Evolutionary conservation across 306 rosid species (phyloP), one percentile per base, ranked within the genome.

Genomic region (Glycine tomentella): DNA sequence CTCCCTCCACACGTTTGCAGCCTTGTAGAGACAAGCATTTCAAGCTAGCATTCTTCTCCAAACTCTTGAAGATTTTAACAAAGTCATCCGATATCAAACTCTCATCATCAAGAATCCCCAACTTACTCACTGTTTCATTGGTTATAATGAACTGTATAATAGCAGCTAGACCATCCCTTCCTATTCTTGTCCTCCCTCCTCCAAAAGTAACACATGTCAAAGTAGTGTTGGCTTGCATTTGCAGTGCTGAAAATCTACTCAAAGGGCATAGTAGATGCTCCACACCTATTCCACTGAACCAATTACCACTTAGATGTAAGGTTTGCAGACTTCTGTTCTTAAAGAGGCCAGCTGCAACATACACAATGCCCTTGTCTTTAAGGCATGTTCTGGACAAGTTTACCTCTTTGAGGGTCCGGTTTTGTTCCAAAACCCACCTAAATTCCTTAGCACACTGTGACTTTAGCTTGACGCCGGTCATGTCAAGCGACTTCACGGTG

Each of bases 201-300:
- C 99, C 98, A 67, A 92, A 89, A 56, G 97, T 90, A 34, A 95
- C 33, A 56, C 86, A 77, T 50, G 86, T 90, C 56, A 95, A 84
- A 58, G 87, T 92, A 71, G 84, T 83, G 85, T 93, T 95, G 83
- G 98, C 98, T 84, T 92, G 99, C 78, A 31, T 80, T 82, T 96
- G 98, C 81, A 93, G 84, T 3, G 97, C 59, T 16, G 98, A 93
- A 79, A 96, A 96, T 59, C 98, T 80, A 89, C 94, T 96, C 78
- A 96, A 45, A 55, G 99, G 99, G 76, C 97, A 93, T 7, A 96
- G 91, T 50, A 96, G 77, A 83, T 93, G 98, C 74, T 96, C 98
- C 4, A 93, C 87, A 12, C 98, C 98, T 0, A 89, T 51, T 31
- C 97, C 98, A 0, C 85, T 33, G 58, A 93, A 96, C 81, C 83